phyloP scores from a whole-genome alignment of 768 basidiomycete species.

The Amanita rimosa region DNA sequence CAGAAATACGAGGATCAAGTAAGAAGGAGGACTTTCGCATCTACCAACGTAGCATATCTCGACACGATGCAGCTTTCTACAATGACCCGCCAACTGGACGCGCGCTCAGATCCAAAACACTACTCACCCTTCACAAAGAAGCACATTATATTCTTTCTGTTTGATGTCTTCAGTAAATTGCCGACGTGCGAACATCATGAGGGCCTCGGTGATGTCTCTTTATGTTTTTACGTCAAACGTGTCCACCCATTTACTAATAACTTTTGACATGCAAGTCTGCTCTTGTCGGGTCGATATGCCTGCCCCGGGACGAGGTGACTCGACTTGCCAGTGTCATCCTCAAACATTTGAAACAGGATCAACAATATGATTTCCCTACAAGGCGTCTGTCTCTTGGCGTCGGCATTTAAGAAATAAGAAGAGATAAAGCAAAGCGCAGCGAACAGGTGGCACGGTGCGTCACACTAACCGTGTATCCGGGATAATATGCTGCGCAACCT shows the following conservation, averaged over 20 bases:
- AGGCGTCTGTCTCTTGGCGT: slow-evolving; percentile 44
- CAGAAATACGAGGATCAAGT: slow-evolving; percentile 4
- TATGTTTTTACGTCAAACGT: slow-evolving; percentile 44
- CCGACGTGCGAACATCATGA: slow-evolving; percentile 49
- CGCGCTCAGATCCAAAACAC: slow-evolving; percentile 5
- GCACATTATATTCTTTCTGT: slow-evolving; percentile 47
- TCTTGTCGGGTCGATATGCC: neutral
- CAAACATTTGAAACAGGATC: slow-evolving; percentile 55
- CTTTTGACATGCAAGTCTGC: neutral
- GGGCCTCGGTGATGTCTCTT: slow-evolving; percentile 37
- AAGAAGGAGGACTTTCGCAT: slow-evolving; percentile 11
- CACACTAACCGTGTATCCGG: neutral
- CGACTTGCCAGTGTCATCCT: slow-evolving; percentile 45
- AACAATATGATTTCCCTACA: slow-evolving; percentile 53
- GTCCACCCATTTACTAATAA: slow-evolving; percentile 55
- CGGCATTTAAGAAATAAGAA: slow-evolving; percentile 32
- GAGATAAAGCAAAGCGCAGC: neutral
- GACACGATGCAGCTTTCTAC: slow-evolving; percentile 49
- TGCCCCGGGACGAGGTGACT: neutral
- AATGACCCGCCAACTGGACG: slow-evolving; percentile 46
- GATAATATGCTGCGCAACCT: neutral
- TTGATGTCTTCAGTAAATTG: slow-evolving; percentile 47
- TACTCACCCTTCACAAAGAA: slow-evolving; percentile 55
- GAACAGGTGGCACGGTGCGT: neutral
- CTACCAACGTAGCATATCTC: slow-evolving; percentile 62